Conservation (phyloP, 2,329 filamentous ascomycete species). For the Neocucurbitaria cava region DNA sequence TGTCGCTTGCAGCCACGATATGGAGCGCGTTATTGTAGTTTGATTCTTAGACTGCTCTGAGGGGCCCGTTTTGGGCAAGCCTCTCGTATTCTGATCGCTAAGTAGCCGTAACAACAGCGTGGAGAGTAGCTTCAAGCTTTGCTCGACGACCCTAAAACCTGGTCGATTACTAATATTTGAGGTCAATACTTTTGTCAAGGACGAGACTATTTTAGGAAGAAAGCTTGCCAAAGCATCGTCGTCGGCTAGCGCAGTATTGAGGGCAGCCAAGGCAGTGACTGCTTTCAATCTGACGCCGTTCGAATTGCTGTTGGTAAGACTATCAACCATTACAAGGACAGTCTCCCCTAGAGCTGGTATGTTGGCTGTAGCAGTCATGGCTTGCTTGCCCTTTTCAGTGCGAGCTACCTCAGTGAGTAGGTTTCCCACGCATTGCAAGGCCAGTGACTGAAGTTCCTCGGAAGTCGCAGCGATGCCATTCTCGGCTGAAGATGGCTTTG, state of each 20-base stretch:
- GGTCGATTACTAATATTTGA: conserved; percentile 68
- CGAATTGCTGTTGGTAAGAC: conserved; percentile 68
- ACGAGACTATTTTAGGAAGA: conserved; percentile 85
- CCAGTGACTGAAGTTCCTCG: conserved; percentile 77
- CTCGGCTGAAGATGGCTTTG: conserved; percentile 70
- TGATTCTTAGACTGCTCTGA: conserved; percentile 13
- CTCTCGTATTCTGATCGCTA: conserved; percentile 51
- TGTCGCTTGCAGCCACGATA: conserved; percentile 81
- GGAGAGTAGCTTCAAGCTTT: conserved; percentile 66
- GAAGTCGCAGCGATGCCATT: conserved; percentile 58
- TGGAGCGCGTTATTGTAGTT: conserved; percentile 50
- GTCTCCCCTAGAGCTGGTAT: conserved; percentile 83
- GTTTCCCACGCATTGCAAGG: conserved; percentile 72
- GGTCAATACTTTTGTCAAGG: conserved; percentile 76
- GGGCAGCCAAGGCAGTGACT: conserved; percentile 66
- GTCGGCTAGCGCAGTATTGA: conserved; percentile 72
- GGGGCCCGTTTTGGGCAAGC: conserved; percentile 25
- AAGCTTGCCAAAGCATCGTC: conserved; percentile 81
- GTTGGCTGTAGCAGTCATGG: conserved; percentile 63
- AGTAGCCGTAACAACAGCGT: conserved; percentile 54
- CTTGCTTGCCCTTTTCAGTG: conserved; percentile 56
- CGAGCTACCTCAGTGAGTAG: conserved; percentile 68
- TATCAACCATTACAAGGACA: conserved; percentile 80
- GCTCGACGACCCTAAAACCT: conserved; percentile 69
- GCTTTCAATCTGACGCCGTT: conserved; percentile 75